Percentiles rank a stretch among this genome's conserved stretches.
These are phyloP conservation scores for Podila epigama DNA, from an alignment of 192 early-diverging fungal species.

Conservation along the genomic window DNA sequence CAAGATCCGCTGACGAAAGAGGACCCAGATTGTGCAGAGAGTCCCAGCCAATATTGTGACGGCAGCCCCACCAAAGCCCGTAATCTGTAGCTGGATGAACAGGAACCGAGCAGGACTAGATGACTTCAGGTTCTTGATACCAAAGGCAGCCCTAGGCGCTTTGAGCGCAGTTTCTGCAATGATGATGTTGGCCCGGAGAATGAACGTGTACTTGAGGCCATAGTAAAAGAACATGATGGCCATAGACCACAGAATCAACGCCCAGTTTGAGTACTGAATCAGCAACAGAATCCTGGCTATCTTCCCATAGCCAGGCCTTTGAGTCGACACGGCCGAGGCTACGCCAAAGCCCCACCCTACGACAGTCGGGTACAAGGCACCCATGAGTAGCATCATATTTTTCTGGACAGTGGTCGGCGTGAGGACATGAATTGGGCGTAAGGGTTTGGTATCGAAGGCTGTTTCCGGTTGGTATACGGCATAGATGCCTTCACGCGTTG, in stretches of 20 bases:
- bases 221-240: slow-evolving; percentile 50
- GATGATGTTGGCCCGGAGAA: slow-evolving; percentile 43
- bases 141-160: slow-evolving; percentile 39
- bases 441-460: slow-evolving; percentile 4
- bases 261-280: slow-evolving; percentile 44
- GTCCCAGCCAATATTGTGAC: slow-evolving; percentile 31
- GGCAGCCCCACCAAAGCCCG: slow-evolving; percentile 32
- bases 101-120: slow-evolving; percentile 37
- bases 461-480: slow-evolving; percentile 43
- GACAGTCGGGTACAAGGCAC: slow-evolving; percentile 33
- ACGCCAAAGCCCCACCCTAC: slow-evolving; percentile 29
- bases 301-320: slow-evolving; percentile 18
- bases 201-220: slow-evolving; percentile 48
- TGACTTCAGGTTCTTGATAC: slow-evolving; percentile 31
- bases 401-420: slow-evolving; percentile 41
- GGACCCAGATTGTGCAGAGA: slow-evolving; percentile 37
- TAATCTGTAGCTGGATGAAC: slow-evolving; percentile 44
- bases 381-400: slow-evolving; percentile 36
- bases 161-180: slow-evolving; percentile 37
- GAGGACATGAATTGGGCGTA: slow-evolving; percentile 37
- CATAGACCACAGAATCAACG: slow-evolving; percentile 42
- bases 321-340: slow-evolving; percentile 20
- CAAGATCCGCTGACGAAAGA: slow-evolving; percentile 23
- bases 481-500: slow-evolving; percentile 29
- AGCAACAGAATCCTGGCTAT: slow-evolving; percentile 15